These are phyloP conservation scores for Penicillium sp. DNA, from an alignment of 2,329 filamentous ascomycete species.

Conservation along the genomic window DNA sequence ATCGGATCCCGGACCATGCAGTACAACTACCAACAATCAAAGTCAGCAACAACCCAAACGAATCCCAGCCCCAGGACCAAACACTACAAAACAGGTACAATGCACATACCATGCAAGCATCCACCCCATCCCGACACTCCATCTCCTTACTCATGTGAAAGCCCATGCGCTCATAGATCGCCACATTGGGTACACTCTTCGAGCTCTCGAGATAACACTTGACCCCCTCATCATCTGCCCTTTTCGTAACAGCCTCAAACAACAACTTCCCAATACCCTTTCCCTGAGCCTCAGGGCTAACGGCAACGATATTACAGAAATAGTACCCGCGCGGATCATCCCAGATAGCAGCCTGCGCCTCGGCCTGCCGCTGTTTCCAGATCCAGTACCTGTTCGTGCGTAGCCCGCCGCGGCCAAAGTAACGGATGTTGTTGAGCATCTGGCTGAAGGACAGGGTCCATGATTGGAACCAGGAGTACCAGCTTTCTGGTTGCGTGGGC, in stretches of 20 bases:
- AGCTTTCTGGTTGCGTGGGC: constrained; percentile 53
- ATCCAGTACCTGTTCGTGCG: constrained; percentile 68
- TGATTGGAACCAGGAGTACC: constrained; percentile 61
- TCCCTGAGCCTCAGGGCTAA: constrained; percentile 64
- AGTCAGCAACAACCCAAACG: not conserved
- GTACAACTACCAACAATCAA: constrained; percentile 22
- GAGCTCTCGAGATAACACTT: constrained; percentile 71
- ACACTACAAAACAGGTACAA: not conserved
- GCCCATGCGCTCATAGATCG: constrained; percentile 68
- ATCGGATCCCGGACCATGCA: constrained; percentile 28
- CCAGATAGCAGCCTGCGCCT: constrained; percentile 64
- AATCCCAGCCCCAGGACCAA: not conserved
- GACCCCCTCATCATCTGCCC: constrained; percentile 62
- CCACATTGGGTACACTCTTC: constrained; percentile 65
- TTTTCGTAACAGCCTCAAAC: constrained; percentile 62
- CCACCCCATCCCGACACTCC: constrained; percentile 63
- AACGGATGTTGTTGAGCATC: constrained; percentile 63
- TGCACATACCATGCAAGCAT: constrained; percentile 50
- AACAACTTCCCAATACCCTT: constrained; percentile 64
- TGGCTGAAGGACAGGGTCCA: constrained; percentile 66
- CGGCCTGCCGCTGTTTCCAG: constrained; percentile 67
- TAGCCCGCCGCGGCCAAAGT: constrained; percentile 64
- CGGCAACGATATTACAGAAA: constrained; percentile 74
- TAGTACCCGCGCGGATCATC: constrained; percentile 68
- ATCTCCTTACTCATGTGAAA: constrained; percentile 65